Conservation (phyloP, 805 yeast species). For the Yamadazyma philogaea region DNA sequence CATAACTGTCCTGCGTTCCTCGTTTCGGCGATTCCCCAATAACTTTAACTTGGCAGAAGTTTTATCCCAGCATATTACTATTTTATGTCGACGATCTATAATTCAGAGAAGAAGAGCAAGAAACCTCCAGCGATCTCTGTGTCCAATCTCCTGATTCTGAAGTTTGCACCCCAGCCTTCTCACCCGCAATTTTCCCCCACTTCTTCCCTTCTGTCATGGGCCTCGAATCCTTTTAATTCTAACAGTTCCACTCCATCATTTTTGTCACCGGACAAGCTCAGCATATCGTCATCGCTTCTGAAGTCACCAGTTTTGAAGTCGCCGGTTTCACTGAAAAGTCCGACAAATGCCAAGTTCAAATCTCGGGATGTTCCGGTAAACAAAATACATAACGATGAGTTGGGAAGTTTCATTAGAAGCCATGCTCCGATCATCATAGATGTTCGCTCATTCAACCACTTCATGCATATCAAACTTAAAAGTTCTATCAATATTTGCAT, state of each 20-base stretch:
- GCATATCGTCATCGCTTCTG: neutral
- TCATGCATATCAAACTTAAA: conserved; percentile 26
- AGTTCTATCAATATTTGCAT: conserved; percentile 39
- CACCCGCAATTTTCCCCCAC: neutral
- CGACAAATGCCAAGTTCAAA: neutral
- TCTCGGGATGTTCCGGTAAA: conserved; percentile 4
- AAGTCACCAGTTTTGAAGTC: conserved; percentile 10
- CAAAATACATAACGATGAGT: neutral
- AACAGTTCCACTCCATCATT: neutral
- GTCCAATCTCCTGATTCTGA: conserved; percentile 2
- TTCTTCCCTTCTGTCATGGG: neutral
- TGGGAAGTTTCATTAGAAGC: neutral
- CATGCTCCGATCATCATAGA: conserved; percentile 27
- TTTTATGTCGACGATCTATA: conserved; percentile 1
- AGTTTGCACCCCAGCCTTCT: neutral
- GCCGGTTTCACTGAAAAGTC: conserved; percentile 4
- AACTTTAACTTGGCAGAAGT: no score
- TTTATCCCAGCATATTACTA: neutral
- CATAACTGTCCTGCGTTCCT: no score
- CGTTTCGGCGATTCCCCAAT: no score
- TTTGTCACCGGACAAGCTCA: conserved; percentile 4
- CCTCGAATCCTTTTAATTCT: neutral
- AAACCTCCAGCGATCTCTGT: neutral
- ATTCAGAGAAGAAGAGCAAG: neutral
- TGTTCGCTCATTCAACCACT: conserved; percentile 38